Evolutionary conservation across 2,329 filamentous ascomycete genomes (phyloP), one percentile per base, ranked within the genome.

Genomic region (Cladobotryum protrusum): DNA sequence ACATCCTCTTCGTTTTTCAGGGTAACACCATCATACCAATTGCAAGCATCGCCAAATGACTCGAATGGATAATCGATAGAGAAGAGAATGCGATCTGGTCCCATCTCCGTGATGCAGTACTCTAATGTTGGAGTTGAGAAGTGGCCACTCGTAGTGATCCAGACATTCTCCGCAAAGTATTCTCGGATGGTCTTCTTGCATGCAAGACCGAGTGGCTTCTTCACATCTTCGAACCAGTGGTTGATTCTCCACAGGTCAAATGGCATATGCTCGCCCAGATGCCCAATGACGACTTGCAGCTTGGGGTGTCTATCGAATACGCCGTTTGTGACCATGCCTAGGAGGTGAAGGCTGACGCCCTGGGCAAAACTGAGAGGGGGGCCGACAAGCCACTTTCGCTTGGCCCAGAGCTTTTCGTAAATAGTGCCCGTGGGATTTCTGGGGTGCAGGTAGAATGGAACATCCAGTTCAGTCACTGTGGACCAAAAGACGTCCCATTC

Each of bases 371-470:
- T 75, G 6, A 81, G 69, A 0, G 80, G 78, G 1, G 80, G 78
- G 0, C 81, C 82, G 41, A 83, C 66, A 24, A 84, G 73, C 72
- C 75, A 84, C 59, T 76, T 76, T 18, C 80, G 72, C 56, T 81
- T 71, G 1, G 74, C 75, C 71, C 75, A 84, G 19, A 82, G 72
- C 58, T 78, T 78, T 4, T 83, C 77, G 56, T 77, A 69, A 48
- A 81, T 72, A 15, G 69, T 71, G 6, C 79, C 79, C 0, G 76
- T 78, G 1, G 82, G 78, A 55, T 76, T 75, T 43, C 76, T 70
- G 0, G 81, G 82, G 61, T 86, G 82, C 1, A 86, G 69, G 58
- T 85, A 86, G 44, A 86, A 72, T 0, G 82, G 81, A 0, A 84
- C 81, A 50, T 84, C 78, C 0, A 86, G 74, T 40, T 83, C 77